Base-by-base conservation (phyloP, 2,329 filamentous ascomycete species). In the Triangularia verruculosa region DNA sequence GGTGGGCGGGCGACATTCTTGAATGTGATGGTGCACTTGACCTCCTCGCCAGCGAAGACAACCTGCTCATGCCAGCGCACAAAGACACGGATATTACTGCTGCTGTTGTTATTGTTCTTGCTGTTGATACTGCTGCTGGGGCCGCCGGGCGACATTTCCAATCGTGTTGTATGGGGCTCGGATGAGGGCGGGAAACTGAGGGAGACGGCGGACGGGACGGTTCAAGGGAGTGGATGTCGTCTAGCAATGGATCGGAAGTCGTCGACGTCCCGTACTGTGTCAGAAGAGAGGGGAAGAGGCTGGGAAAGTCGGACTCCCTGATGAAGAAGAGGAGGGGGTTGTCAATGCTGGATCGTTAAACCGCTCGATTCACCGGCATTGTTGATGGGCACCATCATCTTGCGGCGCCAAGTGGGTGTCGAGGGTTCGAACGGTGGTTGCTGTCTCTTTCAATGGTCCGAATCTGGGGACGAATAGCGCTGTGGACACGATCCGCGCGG, bases 11-110 rank as follows among this genome's bases (percentile, higher is more conserved):
- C 83, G 67, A 93, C 84, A 75, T 99, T 99, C 78, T 90, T 94
- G 80, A 99, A 99, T 58, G 92, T 97, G 76, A 99, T 96, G 70
- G 89, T 93, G 78, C 95, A 98, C 79, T 93, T 91, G 73, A 98
- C 86, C 74, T 97, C 90, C 82, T 99, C 95, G 77, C 95, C 95
- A 63, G 95, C 92, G 79, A 98, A 99, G 72, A 99, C 92, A 66
- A 91, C 93, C 76, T 94, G 89, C 74, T 96, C 91, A 76, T 92
- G 90, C 91, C 94, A 99, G 79, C 89, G 89, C 77, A 99, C 92
- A 76, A 94, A 97, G 78, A 97, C 94, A 77, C 93, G 91, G 75
- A 99, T 92, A 81, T 96, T 94, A 78, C 80, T 81, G 64, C 20
- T 47, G 20, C 9, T 20, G 12, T 13, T 47, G 65, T 30, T 59